A percentile compares a stretch with the other conserved stretches of the same genome.
Evolutionary conservation across 805 yeast genomes (phyloP).

Genomic region (Lachancea dasiensis): DNA sequence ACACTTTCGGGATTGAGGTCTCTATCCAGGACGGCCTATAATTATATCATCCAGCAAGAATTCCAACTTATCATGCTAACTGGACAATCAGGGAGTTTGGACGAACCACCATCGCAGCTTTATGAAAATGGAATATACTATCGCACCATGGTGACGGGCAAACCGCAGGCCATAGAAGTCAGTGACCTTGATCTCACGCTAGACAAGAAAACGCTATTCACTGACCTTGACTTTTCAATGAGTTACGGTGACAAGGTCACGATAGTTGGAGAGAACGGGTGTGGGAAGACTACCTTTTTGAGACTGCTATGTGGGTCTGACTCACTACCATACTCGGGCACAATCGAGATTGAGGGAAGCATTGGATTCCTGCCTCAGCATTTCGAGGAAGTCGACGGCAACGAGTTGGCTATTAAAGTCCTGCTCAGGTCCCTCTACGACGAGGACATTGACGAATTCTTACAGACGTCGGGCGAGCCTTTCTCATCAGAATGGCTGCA

Average conservation of each 20-base stretch:
- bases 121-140: slow-evolving; percentile 14
- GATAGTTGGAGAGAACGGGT: slow-evolving; percentile 46
- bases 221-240: slow-evolving; percentile 14
- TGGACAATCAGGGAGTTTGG: no score
- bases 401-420: slow-evolving; percentile 11
- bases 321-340: slow-evolving; percentile 14
- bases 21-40: no score
- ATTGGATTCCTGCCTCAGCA: slow-evolving; percentile 16
- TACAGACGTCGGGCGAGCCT: slow-evolving; percentile 10
- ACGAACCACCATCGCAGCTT: no score
- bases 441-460: slow-evolving; percentile 11
- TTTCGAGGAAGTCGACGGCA: slow-evolving; percentile 15
- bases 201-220: slow-evolving; percentile 13
- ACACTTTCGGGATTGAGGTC: no score
- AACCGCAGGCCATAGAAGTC: slow-evolving; percentile 12
- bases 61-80: no score
- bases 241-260: slow-evolving; percentile 32
- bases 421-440: slow-evolving; percentile 13
- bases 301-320: slow-evolving; percentile 39
- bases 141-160: slow-evolving; percentile 12
- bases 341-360: slow-evolving; percentile 15
- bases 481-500: slow-evolving; percentile 15
- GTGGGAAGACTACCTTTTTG: slow-evolving; percentile 45
- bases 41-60: no score
- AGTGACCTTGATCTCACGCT: slow-evolving; percentile 12